Evolutionary conservation across 306 rosid species (phyloP).

Genomic region (Biancaea sappan): DNA sequence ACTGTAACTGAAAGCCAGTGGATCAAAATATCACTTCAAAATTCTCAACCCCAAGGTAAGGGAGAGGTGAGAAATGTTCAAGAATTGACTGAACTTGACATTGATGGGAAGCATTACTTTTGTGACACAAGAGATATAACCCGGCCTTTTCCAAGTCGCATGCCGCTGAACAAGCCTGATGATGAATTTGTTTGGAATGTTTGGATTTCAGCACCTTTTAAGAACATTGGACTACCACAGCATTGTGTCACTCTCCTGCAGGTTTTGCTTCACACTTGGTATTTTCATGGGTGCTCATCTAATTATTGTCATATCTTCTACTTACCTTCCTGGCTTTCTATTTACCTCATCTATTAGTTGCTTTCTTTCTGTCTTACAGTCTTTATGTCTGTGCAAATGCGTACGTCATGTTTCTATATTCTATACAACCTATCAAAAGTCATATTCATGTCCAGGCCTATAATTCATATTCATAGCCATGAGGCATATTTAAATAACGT

Average conservation of each 20-base stretch:
- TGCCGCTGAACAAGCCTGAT: slow-evolving; percentile 63
- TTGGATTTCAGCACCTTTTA: slow-evolving; percentile 84
- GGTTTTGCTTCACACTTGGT: slow-evolving; percentile 66
- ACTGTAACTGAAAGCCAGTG: slow-evolving; percentile 88
- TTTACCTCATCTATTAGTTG: neutral
- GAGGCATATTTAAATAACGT: neutral
- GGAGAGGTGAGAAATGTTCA: slow-evolving; percentile 80
- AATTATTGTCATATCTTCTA: slow-evolving; percentile 37
- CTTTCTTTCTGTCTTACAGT: neutral
- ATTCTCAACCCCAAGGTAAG: slow-evolving; percentile 72
- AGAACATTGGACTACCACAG: slow-evolving; percentile 68
- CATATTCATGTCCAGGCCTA: neutral
- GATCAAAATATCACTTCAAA: slow-evolving; percentile 78
- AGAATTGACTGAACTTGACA: slow-evolving; percentile 83
- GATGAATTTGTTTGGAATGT: slow-evolving; percentile 95
- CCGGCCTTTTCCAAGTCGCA: slow-evolving; percentile 77
- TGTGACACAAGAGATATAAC: slow-evolving; percentile 90
- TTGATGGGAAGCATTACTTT: slow-evolving; percentile 89
- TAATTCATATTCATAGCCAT: neutral
- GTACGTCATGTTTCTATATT: neutral
- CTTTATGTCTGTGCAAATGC: neutral
- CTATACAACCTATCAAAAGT: neutral
- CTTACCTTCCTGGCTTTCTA: slow-evolving; percentile 9
- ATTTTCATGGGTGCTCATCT: slow-evolving; percentile 35
- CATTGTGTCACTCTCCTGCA: slow-evolving; percentile 92